Conservation (phyloP, 2,329 filamentous ascomycete species). For the Fusarium siculi region DNA sequence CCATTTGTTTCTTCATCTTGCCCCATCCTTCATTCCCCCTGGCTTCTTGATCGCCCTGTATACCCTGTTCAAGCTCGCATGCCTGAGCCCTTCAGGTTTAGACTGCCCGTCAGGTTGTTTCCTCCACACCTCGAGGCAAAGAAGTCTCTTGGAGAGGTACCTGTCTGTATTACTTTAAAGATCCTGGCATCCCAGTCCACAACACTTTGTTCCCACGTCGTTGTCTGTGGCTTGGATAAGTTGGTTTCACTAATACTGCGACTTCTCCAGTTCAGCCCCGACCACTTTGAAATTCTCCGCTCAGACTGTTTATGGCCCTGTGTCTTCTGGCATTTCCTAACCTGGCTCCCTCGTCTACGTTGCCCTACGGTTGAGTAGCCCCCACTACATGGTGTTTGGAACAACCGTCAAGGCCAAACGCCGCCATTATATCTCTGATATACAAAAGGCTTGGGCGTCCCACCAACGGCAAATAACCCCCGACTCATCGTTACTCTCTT, state of each 20-base stretch:
- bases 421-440: constrained; percentile 44
- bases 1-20: constrained; percentile 45
- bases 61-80: constrained; percentile 47
- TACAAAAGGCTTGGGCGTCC: constrained; percentile 47
- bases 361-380: constrained; percentile 44
- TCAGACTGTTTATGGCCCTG: constrained; percentile 39
- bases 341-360: constrained; percentile 52
- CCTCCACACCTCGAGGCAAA: constrained; percentile 43
- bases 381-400: constrained; percentile 36
- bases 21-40: constrained; percentile 37
- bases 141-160: constrained; percentile 27
- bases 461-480: constrained; percentile 31
- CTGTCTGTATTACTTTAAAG: constrained; percentile 36
- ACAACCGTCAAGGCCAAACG: constrained; percentile 40
- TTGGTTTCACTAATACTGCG: constrained; percentile 44
- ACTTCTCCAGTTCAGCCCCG: constrained; percentile 43
- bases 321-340: constrained; percentile 52
- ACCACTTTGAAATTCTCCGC: constrained; percentile 44
- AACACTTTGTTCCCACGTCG: constrained; percentile 41
- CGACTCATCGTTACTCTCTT: constrained; percentile 21
- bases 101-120: constrained; percentile 45
- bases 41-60: constrained; percentile 45
- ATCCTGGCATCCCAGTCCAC: constrained; percentile 38
- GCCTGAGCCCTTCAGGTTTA: constrained; percentile 44
- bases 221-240: constrained; percentile 43